Evolutionary conservation across 2,329 filamentous ascomycete species (phyloP).

Genomic region (Botrytis byssoidea): DNA sequence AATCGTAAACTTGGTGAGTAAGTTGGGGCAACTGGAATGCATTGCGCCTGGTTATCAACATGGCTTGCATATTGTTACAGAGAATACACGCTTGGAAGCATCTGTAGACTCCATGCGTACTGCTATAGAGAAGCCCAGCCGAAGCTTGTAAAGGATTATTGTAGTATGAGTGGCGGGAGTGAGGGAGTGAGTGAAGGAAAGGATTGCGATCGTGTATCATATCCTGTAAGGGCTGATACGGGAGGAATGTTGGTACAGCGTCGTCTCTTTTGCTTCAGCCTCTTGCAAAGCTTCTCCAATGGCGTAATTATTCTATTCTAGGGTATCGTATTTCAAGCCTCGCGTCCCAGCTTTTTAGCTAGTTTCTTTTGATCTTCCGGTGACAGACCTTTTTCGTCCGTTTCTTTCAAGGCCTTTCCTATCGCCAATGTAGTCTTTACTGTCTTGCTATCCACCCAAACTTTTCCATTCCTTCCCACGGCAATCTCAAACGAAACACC

Average conservation of each 20-base stretch:
- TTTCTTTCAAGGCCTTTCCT: slow-evolving; percentile 72
- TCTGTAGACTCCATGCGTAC: not conserved
- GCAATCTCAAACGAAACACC: slow-evolving; percentile 91
- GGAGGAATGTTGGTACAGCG: slow-evolving; percentile 8
- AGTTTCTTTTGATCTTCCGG: slow-evolving; percentile 69
- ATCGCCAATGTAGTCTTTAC: slow-evolving; percentile 72
- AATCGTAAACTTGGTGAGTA: not conserved
- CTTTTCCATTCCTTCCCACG: slow-evolving; percentile 84
- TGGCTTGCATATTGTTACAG: not conserved
- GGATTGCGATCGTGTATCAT: slow-evolving; percentile 1
- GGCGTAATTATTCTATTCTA: slow-evolving; percentile 14
- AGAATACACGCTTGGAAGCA: not conserved
- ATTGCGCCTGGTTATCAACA: not conserved
- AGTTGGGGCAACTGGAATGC: slow-evolving; percentile 3
- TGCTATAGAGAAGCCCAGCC: not conserved
- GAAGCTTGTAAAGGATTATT: not conserved
- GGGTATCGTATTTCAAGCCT: slow-evolving; percentile 26
- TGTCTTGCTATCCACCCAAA: slow-evolving; percentile 85
- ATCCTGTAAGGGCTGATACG: not conserved
- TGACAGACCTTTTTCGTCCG: slow-evolving; percentile 66
- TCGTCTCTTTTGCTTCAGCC: not conserved
- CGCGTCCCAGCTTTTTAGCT: slow-evolving; percentile 55
- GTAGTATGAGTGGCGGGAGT: not conserved
- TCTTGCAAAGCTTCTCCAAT: not conserved
- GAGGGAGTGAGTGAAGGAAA: not conserved